These are phyloP conservation scores for Stachybotrys elegans DNA, from an alignment of 2,329 filamentous ascomycete genomes.

Conservation along the genomic window DNA sequence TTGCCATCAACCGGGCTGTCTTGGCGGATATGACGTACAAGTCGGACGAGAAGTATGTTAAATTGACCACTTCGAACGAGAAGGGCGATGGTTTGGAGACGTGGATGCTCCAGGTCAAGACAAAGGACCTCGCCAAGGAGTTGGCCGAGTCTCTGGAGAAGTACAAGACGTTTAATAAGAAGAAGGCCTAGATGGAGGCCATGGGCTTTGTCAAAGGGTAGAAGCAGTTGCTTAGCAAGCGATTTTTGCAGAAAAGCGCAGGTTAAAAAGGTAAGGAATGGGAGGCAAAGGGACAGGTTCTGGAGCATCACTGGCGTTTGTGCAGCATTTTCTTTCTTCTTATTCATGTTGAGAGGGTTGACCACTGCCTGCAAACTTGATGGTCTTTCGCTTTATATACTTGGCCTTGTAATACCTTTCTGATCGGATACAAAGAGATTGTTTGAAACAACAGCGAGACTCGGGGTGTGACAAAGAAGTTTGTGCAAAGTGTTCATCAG, in stretches of 20 bases:
- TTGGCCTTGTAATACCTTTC: too few relatives aligned
- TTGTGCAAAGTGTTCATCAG: too few relatives aligned
- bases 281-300: background rate
- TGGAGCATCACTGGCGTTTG: slow-evolving; percentile 2
- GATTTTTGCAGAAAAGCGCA: too few relatives aligned
- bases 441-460: too few relatives aligned
- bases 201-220: slow-evolving; percentile 7
- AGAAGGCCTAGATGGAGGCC: slow-evolving; percentile 28
- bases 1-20: slow-evolving; percentile 67
- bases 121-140: slow-evolving; percentile 49
- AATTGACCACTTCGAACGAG: slow-evolving; percentile 52
- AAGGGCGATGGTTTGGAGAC: slow-evolving; percentile 57
- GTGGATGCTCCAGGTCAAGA: slow-evolving; percentile 70
- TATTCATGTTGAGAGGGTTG: too few relatives aligned
- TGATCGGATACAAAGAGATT: too few relatives aligned
- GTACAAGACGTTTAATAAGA: slow-evolving; percentile 53
- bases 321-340: too few relatives aligned
- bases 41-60: slow-evolving; percentile 55
- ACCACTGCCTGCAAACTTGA: too few relatives aligned
- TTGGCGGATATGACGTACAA: slow-evolving; percentile 59
- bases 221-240: background rate
- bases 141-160: slow-evolving; percentile 48
- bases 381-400: too few relatives aligned
- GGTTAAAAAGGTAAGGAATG: too few relatives aligned
- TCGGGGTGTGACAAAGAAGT: too few relatives aligned